Conservation (phyloP, 192 early-diverging fungal genomes). For the Backusella psychrophila region DNA sequence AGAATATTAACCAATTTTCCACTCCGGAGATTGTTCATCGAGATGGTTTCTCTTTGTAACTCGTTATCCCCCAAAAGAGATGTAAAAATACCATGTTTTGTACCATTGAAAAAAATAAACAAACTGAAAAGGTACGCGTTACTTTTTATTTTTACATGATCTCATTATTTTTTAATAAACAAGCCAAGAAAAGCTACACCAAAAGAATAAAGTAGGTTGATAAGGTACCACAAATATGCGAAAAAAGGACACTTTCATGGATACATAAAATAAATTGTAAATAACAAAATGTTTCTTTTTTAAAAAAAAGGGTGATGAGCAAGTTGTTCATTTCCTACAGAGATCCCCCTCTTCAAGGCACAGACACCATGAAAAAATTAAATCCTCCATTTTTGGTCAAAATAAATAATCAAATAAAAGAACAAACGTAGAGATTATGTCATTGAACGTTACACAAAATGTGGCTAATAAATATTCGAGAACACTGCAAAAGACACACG, state of each 20-base stretch:
- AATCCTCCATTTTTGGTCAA: neutral
- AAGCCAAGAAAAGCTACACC: constrained; percentile 4
- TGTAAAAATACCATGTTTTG: neutral
- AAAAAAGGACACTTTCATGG: neutral
- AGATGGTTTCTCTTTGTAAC: neutral
- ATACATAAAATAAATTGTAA: neutral
- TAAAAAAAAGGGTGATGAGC: too few species aligned
- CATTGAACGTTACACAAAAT: too few species aligned
- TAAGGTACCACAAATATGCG: neutral
- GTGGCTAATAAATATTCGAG: too few species aligned
- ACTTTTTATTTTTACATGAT: neutral
- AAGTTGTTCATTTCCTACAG: too few species aligned
- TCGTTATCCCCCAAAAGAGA: too few species aligned
- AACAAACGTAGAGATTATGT: too few species aligned
- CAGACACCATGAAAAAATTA: neutral
- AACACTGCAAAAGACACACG: too few species aligned
- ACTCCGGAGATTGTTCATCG: neutral
- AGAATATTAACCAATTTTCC: neutral
- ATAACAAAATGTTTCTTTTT: neutral
- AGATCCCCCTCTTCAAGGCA: neutral
- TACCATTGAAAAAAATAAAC: neutral
- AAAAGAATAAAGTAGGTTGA: neutral
- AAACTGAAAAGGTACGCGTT: neutral
- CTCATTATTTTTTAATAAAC: neutral
- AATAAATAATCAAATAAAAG: neutral